Base-by-base conservation (phyloP, 108 stramenopile species). In the Cylindrotheca closterium region DNA sequence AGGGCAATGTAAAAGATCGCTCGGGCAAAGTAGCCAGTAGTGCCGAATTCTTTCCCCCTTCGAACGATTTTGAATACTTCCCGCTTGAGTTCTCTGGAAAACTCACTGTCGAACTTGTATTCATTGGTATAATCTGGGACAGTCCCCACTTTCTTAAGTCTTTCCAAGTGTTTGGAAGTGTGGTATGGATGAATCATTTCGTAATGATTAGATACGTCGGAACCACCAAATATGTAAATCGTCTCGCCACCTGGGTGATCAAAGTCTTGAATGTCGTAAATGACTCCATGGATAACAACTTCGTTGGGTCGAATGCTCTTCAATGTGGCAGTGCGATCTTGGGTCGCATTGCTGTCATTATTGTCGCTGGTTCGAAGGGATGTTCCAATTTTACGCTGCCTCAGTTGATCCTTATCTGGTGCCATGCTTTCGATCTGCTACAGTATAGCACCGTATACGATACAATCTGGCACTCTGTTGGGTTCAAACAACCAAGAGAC, bases 111-210 rank as follows among this genome's bases (percentile, higher is more conserved):
- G 57, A 89, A 94, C 60, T 83, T 78, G 67, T 76, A 91, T 89
- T 92, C 89, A 60, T 70, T 58, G 30, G 67, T 51, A 26, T 61
- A 85, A 51, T 84, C 84, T 4, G 59, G 73, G 33, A 87, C 86
- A 21, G 67, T 79, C 18, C 91, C 91, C 27, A 92, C 91, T 26
- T 19, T 53, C 67, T 73, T 83, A 89, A 95, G 89, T 74, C 92
- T 95, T 59, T 87, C 83, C 76, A 95, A 66, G 63, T 89, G 83
- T 79, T 95, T 91, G 48, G 45, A 57, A 4, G 90, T 92, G 70
- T 92, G 94, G 58, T 91, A 81, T 4, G 90, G 89, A 78, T 95
- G 94, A 53, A 95, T 92, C 94, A 95, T 95, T 60, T 85, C 86
- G 61, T 95, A 95, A 70, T 83, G 79, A 19, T 87, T 89, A 15